Base-by-base conservation (phyloP, 257 asterid species). In the Capsicum baccatum region DNA sequence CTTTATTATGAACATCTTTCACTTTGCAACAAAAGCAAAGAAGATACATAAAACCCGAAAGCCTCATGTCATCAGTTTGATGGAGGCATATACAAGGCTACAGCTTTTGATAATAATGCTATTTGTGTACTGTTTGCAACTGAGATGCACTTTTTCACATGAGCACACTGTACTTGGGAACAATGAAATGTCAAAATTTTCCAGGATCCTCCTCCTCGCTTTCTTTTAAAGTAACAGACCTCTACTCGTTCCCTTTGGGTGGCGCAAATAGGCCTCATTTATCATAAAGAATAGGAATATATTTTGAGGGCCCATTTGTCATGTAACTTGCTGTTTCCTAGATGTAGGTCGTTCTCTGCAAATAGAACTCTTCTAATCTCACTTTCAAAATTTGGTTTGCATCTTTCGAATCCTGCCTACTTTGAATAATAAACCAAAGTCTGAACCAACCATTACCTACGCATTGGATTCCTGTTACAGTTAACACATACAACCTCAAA, bases 361-460 rank as follows among this genome's bases (percentile, higher is more conserved):
- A 19, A 50, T 74, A 33, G 13, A 11, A 48, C 60, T 74, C 13
- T 50, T 74, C 59, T 74, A 21, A 19, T 74, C 44, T 74, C 80
- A 74, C 44, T 19, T 74, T 21, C 21, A 73, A 19, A 73, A 48
- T 10, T 48, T 74, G 59, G 44, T 50, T 74, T 19, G 42, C 12
- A 19, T 3, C 48, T 13, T 33, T 9, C 4, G 33, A 78, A 26
- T 76, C 54, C 64, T 78, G 26, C 64, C 15, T 26, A 54, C 81
- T 76, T 12, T 50, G 81, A 74, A 21, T 54, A 56, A 54, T 76
- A 76, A 76, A 54, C 50, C 26, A 48, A 73, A 71, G 16, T 70
- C 79, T 73, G 59, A 73, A 47, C 80, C 42, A 47, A 42, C 59
- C 55, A 73, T 10, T 73, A 73, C 80, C 80, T 19, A 73, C 11